A percentile compares a stretch with the other conserved stretches of the same genome.
Evolutionary conservation across 345 rosid genomes (phyloP).

Genomic region (Kernera saxatilis): DNA sequence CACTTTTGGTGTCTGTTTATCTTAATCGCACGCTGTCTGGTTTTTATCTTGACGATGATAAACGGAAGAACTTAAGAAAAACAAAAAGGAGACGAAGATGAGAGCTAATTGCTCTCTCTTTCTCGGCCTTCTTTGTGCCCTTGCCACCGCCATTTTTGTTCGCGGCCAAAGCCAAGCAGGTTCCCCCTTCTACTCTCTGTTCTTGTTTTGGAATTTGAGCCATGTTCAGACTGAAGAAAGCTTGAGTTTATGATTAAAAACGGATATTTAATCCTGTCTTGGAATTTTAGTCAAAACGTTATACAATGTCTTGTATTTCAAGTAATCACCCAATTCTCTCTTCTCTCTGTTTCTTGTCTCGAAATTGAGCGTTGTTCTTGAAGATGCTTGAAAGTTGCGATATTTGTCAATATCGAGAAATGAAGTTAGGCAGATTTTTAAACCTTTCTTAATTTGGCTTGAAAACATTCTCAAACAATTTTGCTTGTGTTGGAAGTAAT

Average conservation of each 20-base stretch:
- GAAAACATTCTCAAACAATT: not conserved
- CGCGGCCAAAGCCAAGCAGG: slow-evolving; percentile 44
- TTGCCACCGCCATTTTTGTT: slow-evolving; percentile 15
- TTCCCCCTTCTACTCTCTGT: slow-evolving; percentile 7
- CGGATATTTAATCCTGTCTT: too few species aligned
- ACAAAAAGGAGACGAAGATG: not conserved
- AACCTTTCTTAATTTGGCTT: not conserved
- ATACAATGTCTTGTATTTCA: not conserved
- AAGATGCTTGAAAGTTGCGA: not conserved
- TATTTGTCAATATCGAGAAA: not conserved
- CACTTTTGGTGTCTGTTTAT: not conserved
- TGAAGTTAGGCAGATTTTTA: not conserved
- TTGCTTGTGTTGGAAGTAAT: slow-evolving; percentile 7
- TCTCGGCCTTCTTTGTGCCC: not conserved
- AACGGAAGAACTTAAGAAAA: not conserved
- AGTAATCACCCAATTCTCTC: not conserved
- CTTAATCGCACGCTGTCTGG: not conserved
- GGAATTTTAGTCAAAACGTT: not conserved
- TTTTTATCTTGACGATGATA: not conserved
- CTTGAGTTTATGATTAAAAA: not conserved
- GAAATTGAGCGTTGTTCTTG: not conserved
- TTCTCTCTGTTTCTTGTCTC: not conserved
- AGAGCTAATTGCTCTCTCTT: not conserved
- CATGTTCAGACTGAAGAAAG: not conserved
- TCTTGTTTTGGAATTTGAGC: not conserved